Evolutionary conservation across 2,329 filamentous ascomycete species (phyloP), one percentile per base, ranked within the genome.

Genomic region (Grosmannia serpens): DNA sequence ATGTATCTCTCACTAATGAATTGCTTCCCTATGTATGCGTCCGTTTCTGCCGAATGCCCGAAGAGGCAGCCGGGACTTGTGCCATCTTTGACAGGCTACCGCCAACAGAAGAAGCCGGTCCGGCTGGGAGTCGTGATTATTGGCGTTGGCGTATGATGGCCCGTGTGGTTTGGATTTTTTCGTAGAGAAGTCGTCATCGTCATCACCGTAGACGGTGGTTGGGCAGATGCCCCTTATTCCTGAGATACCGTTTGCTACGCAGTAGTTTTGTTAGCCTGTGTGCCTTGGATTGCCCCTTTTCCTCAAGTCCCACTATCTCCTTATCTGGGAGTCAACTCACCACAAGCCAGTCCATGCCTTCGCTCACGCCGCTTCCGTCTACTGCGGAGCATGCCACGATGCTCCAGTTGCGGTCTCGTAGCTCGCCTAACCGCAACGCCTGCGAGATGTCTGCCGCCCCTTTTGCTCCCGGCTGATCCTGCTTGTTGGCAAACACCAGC

Each of bases 331-430:
- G 11, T 57, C 15, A 7, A 77, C 79, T 73, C 74, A 92, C 89
- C 79, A 95, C 91, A 70, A 99, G 78, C 94, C 94, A 99, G 74
- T 99, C 94, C 94, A 99, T 99, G 61, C 94, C 94, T 74, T 99
- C 94, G 63, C 87, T 89, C 51, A 99, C 89, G 71, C 94, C 94
- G 68, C 88, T 88, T 50, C 94, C 94, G 70, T 96, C 94, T 59
- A 99, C 92, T 17, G 94, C 94, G 64, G 89, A 95, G 73, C 94
- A 99, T 26, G 91, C 92, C 71, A 99, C 91, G 70, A 99, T 99
- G 73, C 91, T 97, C 94, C 94, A 99, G 79, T 97, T 99, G 68
- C 94, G 83, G 73, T 99, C 94, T 67, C 92, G 87, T 70, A 99
- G 76, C 73, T 96, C 91, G 57, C 90, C 91, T 65, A 99, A 75